Evolutionary conservation across 345 rosid genomes (phyloP).

Genomic region (Boechera retrofracta): DNA sequence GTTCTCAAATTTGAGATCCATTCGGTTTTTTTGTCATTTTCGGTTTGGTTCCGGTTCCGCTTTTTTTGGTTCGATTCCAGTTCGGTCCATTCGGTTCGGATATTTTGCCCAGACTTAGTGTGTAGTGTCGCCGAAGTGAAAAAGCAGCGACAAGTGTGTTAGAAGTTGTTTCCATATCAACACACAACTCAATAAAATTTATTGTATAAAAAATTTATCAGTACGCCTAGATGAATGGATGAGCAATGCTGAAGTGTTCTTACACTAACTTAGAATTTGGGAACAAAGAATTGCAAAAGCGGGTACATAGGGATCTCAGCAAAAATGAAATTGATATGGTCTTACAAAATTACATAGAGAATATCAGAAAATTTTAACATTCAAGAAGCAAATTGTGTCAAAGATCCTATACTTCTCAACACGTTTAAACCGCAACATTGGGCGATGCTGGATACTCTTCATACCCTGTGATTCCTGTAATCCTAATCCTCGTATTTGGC

Average conservation of each 20-base stretch:
- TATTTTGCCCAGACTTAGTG: no score
- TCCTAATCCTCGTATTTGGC: slow-evolving; percentile 91
- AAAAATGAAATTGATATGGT: slow-evolving; percentile 10
- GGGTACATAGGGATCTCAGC: slow-evolving; percentile 1
- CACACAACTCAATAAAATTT: no score
- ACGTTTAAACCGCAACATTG: slow-evolving; percentile 23
- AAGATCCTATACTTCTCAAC: slow-evolving; percentile 11
- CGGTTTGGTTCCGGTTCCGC: no score
- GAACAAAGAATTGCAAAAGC: neutral
- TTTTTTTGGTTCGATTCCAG: no score
- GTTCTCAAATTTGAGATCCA: no score
- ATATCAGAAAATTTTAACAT: slow-evolving; percentile 8
- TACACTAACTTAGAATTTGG: neutral
- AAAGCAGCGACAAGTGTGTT: no score
- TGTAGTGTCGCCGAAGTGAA: no score
- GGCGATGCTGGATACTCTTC: slow-evolving; percentile 59
- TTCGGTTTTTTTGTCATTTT: no score
- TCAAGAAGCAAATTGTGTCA: slow-evolving; percentile 25
- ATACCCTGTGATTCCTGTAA: slow-evolving; percentile 83
- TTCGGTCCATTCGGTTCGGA: no score
- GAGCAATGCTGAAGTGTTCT: neutral
- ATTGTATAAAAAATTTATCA: no score
- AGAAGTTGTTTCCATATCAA: no score
- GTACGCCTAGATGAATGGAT: no score
- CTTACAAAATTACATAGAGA: slow-evolving; percentile 23